Base-by-base conservation (phyloP, 2,329 filamentous ascomycete genomes). In the Botrytis tulipae region DNA sequence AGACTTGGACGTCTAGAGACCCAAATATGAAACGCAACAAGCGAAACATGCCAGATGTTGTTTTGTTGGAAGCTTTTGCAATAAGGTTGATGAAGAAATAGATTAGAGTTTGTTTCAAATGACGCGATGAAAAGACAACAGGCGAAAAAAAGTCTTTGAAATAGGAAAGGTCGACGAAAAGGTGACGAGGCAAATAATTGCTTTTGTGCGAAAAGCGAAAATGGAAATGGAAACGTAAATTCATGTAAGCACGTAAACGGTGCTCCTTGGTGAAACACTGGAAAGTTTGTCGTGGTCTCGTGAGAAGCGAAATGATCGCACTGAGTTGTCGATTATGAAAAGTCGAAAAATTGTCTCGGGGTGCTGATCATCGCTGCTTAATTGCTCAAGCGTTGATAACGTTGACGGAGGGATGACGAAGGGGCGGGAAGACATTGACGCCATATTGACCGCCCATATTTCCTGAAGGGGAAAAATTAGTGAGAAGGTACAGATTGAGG, bases 361-460 rank as follows among this genome's bases (percentile, higher is more conserved):
- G 48, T 68, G 48, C 35, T 42, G 40, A 68, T 57, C 48, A 42
- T 32, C 16, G 40, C 48, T 42, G 7, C 20, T 54, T n/a, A 40
- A 59, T 57, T 25, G 66, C 48, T 69, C 44, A 69, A 69, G 66
- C 32, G 51, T 73, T 73, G 42, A 37, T 54, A 25, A 73, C 71
- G 5, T 46, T 48, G 18, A 51, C 42, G 40, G 7, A 40, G n/a
- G 61, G 35, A 44, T 73, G 63, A 10, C 44, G 35, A 32, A 60
- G 63, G n/a, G 71, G 71, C n/a, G 71, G 71, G 63, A 73, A 73
- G 29, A 73, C 71, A 48, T 73, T 73, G n/a, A 61, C 25, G 12
- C 71, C 71, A 37, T 69, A 73, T 68, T 73, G 63, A n/a, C 71
- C 71, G 4, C 71, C 71, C 54, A 73, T 51, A 32, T 73, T 73